phyloP scores from a whole-genome alignment of 192 early-diverging fungal genomes.

The Diversispora eburnea region DNA sequence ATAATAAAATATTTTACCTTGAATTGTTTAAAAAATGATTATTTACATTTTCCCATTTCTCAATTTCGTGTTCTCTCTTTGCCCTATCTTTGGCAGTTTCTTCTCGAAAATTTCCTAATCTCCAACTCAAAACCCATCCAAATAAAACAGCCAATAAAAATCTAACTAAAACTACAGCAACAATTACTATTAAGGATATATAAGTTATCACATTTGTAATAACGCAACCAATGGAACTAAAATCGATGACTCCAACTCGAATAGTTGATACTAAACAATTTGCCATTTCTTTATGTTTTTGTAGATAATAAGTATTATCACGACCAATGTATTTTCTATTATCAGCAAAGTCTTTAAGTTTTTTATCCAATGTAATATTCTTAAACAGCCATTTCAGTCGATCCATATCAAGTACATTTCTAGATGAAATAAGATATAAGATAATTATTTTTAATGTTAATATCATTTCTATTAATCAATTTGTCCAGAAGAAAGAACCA shows the following conservation, averaged over 20 bases:
- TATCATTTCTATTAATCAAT: neutral
- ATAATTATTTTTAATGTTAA: neutral
- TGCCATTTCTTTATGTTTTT: conserved; percentile 38
- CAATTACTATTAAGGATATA: conserved; percentile 66
- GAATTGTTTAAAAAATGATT: conserved; percentile 36
- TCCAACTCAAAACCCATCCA: conserved; percentile 74
- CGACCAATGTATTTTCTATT: conserved; percentile 37
- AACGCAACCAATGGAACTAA: conserved; percentile 75
- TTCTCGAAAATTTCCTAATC: conserved; percentile 69
- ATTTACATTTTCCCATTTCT: conserved; percentile 72
- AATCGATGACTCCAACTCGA: conserved; percentile 72
- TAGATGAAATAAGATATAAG: conserved; percentile 22
- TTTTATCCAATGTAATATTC: conserved; percentile 30
- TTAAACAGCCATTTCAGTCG: conserved; percentile 51
- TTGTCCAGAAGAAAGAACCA: conserved; percentile 6
- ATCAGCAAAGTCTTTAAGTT: conserved; percentile 30
- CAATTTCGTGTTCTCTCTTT: conserved; percentile 66
- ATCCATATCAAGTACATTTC: conserved; percentile 67
- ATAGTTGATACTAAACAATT: conserved; percentile 70
- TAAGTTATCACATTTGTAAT: conserved; percentile 72
- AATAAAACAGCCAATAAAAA: conserved; percentile 77
- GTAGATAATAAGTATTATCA: conserved; percentile 44
- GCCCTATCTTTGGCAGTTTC: conserved; percentile 64
- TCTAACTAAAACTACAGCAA: conserved; percentile 62
- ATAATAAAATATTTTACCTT: neutral